Conservation (phyloP, 148 eudicot species). For the Rhododendron griersonianum region DNA sequence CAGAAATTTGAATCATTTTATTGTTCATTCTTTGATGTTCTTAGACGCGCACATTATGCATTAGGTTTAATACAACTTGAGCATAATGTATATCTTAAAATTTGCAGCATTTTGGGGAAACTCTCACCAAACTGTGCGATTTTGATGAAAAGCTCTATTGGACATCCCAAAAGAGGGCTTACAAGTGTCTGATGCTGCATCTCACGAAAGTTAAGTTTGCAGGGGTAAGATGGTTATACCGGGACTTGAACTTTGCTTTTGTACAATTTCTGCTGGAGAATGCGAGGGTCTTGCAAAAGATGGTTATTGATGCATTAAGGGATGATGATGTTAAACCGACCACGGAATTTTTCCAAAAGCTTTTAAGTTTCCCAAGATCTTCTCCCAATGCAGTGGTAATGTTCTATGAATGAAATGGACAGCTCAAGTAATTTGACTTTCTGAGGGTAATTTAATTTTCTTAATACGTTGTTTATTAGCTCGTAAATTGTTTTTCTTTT, state of each 20-base stretch:
- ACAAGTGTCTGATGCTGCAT: slow-evolving; percentile 2
- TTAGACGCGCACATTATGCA: background rate
- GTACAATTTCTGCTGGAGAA: background rate
- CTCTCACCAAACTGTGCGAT: background rate
- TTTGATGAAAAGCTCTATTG: background rate
- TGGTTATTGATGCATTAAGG: background rate
- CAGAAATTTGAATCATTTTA: background rate
- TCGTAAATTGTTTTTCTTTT: too few species aligned
- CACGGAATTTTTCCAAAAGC: too few species aligned
- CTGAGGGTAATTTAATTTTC: background rate
- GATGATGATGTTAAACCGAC: too few species aligned
- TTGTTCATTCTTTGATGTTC: background rate
- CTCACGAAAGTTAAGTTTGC: background rate
- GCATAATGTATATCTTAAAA: background rate
- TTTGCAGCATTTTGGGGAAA: background rate
- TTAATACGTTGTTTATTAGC: too few species aligned
- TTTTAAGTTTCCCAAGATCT: too few species aligned
- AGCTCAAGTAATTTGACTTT: background rate
- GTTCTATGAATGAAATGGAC: background rate
- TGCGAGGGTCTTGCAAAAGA: background rate
- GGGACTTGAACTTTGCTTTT: background rate
- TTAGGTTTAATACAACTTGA: background rate
- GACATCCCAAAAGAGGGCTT: background rate
- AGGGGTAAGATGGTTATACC: background rate
- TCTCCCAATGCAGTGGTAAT: too few species aligned